Evolutionary conservation across 2,329 filamentous ascomycete species (phyloP).

Genomic region (Orbilia ellipsospora): DNA sequence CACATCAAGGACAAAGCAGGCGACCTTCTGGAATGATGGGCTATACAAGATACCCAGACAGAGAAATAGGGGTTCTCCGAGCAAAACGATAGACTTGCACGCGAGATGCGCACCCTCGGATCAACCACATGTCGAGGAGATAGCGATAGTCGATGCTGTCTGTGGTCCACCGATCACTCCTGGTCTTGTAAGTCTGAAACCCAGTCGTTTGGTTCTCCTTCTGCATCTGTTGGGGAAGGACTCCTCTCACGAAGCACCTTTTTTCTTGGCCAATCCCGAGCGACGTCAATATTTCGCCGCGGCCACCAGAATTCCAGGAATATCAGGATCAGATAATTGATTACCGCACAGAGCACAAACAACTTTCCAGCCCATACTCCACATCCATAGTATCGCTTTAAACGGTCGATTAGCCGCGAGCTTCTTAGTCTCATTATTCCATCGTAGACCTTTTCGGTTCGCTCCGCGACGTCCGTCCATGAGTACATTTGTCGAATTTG

Average conservation of each 20-base stretch:
- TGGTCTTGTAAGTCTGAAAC: slow-evolving; percentile 45
- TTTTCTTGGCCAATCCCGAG: slow-evolving; percentile 91
- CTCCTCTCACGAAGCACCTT: slow-evolving; percentile 35
- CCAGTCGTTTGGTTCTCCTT: slow-evolving; percentile 31
- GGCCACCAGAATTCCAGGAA: slow-evolving; percentile 89
- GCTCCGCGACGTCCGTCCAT: slow-evolving; percentile 93
- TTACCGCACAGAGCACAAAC: slow-evolving; percentile 91
- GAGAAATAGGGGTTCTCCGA: too few species aligned
- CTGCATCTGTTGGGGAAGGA: slow-evolving; percentile 43
- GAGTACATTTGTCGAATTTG: slow-evolving; percentile 99
- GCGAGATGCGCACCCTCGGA: not conserved
- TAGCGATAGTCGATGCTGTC: not conserved
- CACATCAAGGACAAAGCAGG: slow-evolving; percentile 37
- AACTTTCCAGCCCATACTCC: slow-evolving; percentile 98
- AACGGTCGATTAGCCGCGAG: slow-evolving; percentile 90
- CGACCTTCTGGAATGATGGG: too few species aligned
- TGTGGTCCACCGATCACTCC: slow-evolving; percentile 9
- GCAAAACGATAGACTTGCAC: not conserved
- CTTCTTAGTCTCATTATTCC: slow-evolving; percentile 89
- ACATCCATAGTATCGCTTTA: slow-evolving; percentile 97
- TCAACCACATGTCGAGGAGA: too few species aligned
- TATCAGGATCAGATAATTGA: slow-evolving; percentile 92
- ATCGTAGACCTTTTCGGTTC: slow-evolving; percentile 94
- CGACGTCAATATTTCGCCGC: slow-evolving; percentile 85
- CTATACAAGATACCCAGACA: too few species aligned